These are phyloP conservation scores for Rhododendron ferrugineum DNA, from an alignment of 148 eudicot species.

Conservation along the genomic window DNA sequence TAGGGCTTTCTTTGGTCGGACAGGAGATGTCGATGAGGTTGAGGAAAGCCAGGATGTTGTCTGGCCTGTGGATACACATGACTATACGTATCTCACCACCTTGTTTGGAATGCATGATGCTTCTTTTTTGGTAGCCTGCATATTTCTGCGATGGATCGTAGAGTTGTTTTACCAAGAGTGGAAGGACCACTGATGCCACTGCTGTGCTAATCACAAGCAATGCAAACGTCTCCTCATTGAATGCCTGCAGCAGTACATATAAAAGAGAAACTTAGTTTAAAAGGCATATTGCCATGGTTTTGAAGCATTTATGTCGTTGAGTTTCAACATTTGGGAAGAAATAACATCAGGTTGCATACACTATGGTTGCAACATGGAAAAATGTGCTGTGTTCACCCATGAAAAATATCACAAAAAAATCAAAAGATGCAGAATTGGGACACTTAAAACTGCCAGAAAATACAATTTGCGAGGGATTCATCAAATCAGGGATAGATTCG, in stretches of 20 bases:
- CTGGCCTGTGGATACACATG: conserved; percentile 31
- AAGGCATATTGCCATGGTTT: background rate
- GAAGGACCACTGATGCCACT: conserved; percentile 10
- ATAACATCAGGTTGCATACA: background rate
- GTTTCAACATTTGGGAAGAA: background rate
- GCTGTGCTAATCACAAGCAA: conserved; percentile 11
- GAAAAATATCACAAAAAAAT: background rate
- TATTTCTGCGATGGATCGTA: conserved; percentile 35
- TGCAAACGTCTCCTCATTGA: conserved; percentile 10
- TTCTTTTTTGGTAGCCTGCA: conserved; percentile 30
- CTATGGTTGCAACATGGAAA: background rate
- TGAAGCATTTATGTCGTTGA: background rate
- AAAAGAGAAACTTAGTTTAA: background rate
- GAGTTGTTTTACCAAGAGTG: conserved; percentile 17
- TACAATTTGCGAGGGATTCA: background rate
- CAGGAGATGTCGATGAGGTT: conserved; percentile 18
- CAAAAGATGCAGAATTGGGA: background rate
- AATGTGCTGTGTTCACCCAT: background rate
- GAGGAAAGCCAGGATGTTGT: conserved; percentile 24
- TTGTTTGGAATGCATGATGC: conserved; percentile 24
- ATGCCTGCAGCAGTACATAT: conserved; percentile 6
- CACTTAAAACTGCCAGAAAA: background rate
- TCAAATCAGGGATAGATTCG: background rate
- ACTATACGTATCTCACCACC: conserved; percentile 18
- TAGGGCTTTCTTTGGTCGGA: conserved; percentile 21